These are phyloP conservation scores for Crithidia bombi DNA, from an alignment of 208 protist species.

Conservation along the genomic window DNA sequence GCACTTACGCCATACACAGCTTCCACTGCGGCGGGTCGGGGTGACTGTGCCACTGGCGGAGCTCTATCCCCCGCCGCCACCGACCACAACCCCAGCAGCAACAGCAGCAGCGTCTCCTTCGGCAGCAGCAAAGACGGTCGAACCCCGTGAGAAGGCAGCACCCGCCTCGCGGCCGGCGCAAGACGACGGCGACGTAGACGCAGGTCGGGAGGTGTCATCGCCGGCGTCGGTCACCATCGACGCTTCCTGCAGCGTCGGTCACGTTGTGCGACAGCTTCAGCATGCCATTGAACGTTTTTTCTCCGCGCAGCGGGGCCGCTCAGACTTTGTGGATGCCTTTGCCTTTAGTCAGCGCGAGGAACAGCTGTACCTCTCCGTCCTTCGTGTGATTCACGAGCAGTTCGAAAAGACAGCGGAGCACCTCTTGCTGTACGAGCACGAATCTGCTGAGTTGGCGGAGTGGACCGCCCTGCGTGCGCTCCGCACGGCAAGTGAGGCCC, in stretches of 20 bases:
- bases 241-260: conserved; percentile 40
- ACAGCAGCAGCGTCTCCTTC: not conserved
- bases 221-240: conserved; percentile 14
- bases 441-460: conserved; percentile 68
- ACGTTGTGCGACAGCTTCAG: conserved; percentile 59
- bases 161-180: not conserved
- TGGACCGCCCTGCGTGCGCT: conserved; percentile 41
- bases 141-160: conserved; percentile 2
- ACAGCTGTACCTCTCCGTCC: conserved; percentile 56
- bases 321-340: conserved; percentile 75
- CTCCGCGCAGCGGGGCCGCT: conserved; percentile 37
- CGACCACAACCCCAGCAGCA: not conserved
- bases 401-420: conserved; percentile 61
- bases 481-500: not conserved
- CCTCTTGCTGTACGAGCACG: conserved; percentile 71
- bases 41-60: conserved; percentile 11
- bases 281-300: conserved; percentile 58
- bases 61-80: conserved; percentile 32
- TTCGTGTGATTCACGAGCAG: conserved; percentile 54
- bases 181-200: not conserved
- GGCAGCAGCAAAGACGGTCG: not conserved
- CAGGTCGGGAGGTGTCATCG: not conserved
- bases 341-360: conserved; percentile 69
- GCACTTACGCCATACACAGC: conserved; percentile 54
- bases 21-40: conserved; percentile 67